Percentiles rank a stretch among this genome's conserved stretches.
These are phyloP conservation scores for Wickerhamomyces hampshirensis DNA, from an alignment of 805 yeast species.

Conservation along the genomic window DNA sequence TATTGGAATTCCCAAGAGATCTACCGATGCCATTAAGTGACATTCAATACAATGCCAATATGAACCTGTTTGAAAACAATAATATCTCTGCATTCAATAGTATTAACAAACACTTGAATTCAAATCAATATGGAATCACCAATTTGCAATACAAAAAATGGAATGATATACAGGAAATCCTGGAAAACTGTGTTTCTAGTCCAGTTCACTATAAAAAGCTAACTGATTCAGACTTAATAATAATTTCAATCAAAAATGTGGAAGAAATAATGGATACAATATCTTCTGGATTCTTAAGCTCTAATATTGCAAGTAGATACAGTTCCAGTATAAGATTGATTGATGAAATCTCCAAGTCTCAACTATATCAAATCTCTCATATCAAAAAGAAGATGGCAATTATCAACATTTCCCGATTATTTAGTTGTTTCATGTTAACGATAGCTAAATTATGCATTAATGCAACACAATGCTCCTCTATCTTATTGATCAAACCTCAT, in stretches of 20 bases:
- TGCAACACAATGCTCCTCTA: conserved; percentile 26
- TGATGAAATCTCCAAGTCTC: conserved; percentile 13
- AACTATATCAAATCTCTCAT: conserved; percentile 22
- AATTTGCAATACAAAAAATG: conserved; percentile 13
- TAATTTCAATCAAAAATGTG: conserved; percentile 26
- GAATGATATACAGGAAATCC: conserved; percentile 14
- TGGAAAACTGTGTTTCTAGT: conserved; percentile 9
- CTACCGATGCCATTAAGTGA: conserved; percentile 32
- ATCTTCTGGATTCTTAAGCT: conserved; percentile 22
- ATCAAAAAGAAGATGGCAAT: conserved; percentile 26
- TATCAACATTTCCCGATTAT: conserved; percentile 31
- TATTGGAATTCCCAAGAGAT: conserved; percentile 27
- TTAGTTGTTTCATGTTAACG: conserved; percentile 29
- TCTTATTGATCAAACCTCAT: conserved; percentile 34
- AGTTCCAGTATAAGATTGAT: conserved; percentile 23
- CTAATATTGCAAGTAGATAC: conserved; percentile 21
- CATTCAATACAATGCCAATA: conserved; percentile 16
- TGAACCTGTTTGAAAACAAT: conserved; percentile 18
- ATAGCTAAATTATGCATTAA: conserved; percentile 27
- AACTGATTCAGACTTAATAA: conserved; percentile 26
- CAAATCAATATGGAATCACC: conserved; percentile 4
- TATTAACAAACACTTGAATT: neutral
- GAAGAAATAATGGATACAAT: conserved; percentile 34
- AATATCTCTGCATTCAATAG: too few species aligned
- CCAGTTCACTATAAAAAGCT: conserved; percentile 6